Base-by-base conservation (phyloP, 2,329 filamentous ascomycete species). In the Fusarium mundagurra region DNA sequence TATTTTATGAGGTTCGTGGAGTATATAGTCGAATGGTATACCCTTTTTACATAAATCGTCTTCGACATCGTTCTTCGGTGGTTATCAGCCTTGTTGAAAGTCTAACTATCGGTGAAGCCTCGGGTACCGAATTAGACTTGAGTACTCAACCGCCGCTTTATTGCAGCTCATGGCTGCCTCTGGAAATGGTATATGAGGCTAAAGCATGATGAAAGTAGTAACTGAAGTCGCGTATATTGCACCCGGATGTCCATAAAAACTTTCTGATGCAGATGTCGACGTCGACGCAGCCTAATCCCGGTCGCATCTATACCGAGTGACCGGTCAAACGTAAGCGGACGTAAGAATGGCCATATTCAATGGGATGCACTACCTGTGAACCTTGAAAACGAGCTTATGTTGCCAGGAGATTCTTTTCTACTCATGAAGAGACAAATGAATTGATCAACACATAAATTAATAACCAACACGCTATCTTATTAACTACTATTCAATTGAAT, bases 181-280 rank as follows among this genome's bases (percentile, higher is more conserved):
- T 16, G 10, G 8, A 5, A 24, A n/a, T 3, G 10, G 3, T 8
- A 14, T 7, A 10, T 2, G 6, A 24, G 12, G n/a, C n/a, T 6
- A 34, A 34, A 24, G 17, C 0, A 24, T 18, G 1, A 11, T 5
- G 12, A n/a, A 11, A 2, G 4, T 14, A 34, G 17, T 0, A 20
- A 3, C 17, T 11, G 4, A 16, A 16, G 17, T 4, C 7, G 6
- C 1, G n/a, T 34, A 3, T 4, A 24, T 18, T 50, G 3, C 8
- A 18, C 8, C 16, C 3, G 29, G 6, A 2, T 3, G 13, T 14
- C 24, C 2, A 14, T 22, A 5, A 22, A 16, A 13, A 5, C 16
- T 3, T 22, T 7, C 24, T 29, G 4, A 22, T 10, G 12, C 6
- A 10, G 24, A 5, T 4, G 12, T 7, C 8, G 45, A n/a, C n/a